Base-by-base conservation (phyloP, 352 stramenopile genomes). In the Phytopythium vexans region DNA sequence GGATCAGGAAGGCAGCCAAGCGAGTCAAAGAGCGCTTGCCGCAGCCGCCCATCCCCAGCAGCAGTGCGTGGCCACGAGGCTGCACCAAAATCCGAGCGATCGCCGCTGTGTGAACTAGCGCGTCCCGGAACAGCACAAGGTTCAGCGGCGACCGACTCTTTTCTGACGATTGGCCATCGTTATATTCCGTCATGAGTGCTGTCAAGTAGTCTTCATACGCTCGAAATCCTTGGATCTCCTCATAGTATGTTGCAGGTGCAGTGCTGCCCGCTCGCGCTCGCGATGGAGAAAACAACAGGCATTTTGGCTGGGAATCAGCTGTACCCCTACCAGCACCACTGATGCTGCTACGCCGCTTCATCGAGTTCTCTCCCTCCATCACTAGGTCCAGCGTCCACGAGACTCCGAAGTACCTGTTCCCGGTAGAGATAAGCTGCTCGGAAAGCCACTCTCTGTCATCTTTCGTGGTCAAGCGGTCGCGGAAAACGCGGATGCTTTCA, bases 401-500 rank as follows among this genome's bases (percentile, higher is more conserved):
- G 6, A 94, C 56, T 3, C 79, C 67, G 45, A 97, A 90, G 0
- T 59, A 49, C 35, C 64, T 56, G 15, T 88, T 89, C 2, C 77
- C 62, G 8, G 96, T 61, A 36, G 71, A 48, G 3, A 96, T 62
- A 1, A 96, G 70, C 32, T 93, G 71, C 21, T 94, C 71, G 0
- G 86, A 89, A 52, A 98, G 88, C 85, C 88, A 97, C 27, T 60
- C 48, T 56, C 95, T 86, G 50, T 98, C 93, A 3, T 51, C 54
- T 3, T 68, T 70, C 12, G 89, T 89, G 37, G 93, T 83, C 3
- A 98, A 59, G 7, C 93, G 89, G 57, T 98, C 93, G 14, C 94
- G 88, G 50, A 98, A 98, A 3, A 98, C 92, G 2, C 94, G 72
- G 54, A 92, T 79, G 34, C 64, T 81, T 56, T 98, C 94, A 51